Conservation (phyloP, 1,284 basidiomycete species). For the Inonotus obliquus region DNA sequence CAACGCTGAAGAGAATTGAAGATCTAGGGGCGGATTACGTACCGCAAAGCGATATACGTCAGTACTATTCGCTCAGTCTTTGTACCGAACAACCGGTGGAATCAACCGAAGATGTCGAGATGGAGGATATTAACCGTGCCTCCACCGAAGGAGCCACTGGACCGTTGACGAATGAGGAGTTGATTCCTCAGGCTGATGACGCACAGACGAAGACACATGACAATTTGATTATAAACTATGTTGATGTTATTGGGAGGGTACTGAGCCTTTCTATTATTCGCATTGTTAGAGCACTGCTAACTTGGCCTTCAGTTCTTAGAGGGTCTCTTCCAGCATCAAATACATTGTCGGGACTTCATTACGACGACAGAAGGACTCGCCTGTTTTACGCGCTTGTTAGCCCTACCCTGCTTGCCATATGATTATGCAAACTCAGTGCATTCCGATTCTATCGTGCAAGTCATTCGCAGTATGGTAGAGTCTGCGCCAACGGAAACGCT, state of each 20-base stretch:
- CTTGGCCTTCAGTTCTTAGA: constrained; percentile 69
- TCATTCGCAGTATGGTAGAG: constrained; percentile 87
- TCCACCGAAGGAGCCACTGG: constrained; percentile 22
- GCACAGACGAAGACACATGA: constrained; percentile 51
- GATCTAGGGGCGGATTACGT: constrained; percentile 60
- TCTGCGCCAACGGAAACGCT: constrained; percentile 78
- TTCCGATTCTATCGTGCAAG: constrained; percentile 81
- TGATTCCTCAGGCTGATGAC: constrained; percentile 32
- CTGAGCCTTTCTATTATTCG: constrained; percentile 22
- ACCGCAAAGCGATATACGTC: constrained; percentile 52
- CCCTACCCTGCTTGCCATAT: constrained; percentile 84
- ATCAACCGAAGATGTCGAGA: constrained; percentile 25
- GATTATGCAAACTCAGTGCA: constrained; percentile 82
- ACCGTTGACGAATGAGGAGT: constrained; percentile 29
- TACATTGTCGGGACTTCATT: constrained; percentile 91
- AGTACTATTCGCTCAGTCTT: constrained; percentile 59
- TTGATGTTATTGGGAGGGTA: constrained; percentile 73
- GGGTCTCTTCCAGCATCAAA: constrained; percentile 85
- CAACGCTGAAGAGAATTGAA: constrained; percentile 69
- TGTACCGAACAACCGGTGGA: constrained; percentile 24
- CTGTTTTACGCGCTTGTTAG: constrained; percentile 72
- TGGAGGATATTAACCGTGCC: constrained; percentile 17
- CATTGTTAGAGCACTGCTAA: constrained; percentile 16
- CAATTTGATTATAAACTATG: constrained; percentile 69
- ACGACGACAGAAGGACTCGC: constrained; percentile 70